Percentiles rank a stretch among this genome's conserved stretches.
These are phyloP conservation scores for Puccinia triticina DNA, from an alignment of 1,284 basidiomycete genomes.

Conservation along the genomic window DNA sequence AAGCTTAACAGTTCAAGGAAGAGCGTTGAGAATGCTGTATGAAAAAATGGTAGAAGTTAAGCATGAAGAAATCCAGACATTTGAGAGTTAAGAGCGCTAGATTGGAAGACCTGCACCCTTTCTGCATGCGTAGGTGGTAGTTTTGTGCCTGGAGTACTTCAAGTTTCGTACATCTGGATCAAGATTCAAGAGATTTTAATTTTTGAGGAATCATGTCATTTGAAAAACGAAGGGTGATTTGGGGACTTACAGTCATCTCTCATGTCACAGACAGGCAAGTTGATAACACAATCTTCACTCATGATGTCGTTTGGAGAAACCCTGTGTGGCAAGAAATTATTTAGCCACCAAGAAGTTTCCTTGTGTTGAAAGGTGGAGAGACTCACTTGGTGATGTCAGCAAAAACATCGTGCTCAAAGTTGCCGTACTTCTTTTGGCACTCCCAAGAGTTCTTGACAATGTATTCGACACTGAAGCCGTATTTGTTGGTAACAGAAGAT, in stretches of 20 bases:
- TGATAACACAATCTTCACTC: slow-evolving; percentile 15
- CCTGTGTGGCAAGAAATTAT: background rate
- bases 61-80: too few relatives aligned
- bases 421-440: slow-evolving; percentile 46
- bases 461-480: slow-evolving; percentile 29
- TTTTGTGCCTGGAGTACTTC: slow-evolving; percentile 24
- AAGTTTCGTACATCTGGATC: slow-evolving; percentile 20
- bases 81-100: too few relatives aligned
- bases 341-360: background rate
- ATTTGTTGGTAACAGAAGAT: slow-evolving; percentile 20
- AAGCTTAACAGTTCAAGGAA: too few relatives aligned
- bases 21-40: too few relatives aligned
- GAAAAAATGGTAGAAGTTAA: too few relatives aligned
- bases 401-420: slow-evolving; percentile 45
- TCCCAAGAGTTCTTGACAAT: slow-evolving; percentile 31
- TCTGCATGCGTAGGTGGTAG: slow-evolving; percentile 40
- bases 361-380: too few relatives aligned
- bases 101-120: slow-evolving; percentile 42
- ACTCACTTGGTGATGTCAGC: slow-evolving; percentile 33
- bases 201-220: background rate
- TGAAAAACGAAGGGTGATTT: background rate
- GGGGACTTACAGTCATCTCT: slow-evolving; percentile 3
- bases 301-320: background rate
- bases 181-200: background rate
- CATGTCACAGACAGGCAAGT: slow-evolving; percentile 43